These are phyloP conservation scores for Xylaria flabelliformis DNA, from an alignment of 495 filamentous ascomycete genomes.

Conservation along the genomic window DNA sequence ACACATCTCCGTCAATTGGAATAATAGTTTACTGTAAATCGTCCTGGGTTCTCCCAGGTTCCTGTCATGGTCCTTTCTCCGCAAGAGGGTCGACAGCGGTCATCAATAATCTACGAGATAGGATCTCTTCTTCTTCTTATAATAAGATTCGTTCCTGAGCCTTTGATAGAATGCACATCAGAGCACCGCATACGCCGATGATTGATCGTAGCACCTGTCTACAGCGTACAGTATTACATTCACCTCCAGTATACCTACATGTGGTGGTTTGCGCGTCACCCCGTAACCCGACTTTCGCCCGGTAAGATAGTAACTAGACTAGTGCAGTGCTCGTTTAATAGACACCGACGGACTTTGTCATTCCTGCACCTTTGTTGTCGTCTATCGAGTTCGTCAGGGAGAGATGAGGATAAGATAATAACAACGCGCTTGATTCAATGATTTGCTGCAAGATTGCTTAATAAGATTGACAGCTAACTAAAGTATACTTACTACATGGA, in stretches of 20 bases:
- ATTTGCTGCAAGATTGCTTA: background rate
- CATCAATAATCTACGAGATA: background rate
- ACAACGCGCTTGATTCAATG: background rate
- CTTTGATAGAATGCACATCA: background rate
- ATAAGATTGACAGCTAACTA: background rate
- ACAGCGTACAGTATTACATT: background rate
- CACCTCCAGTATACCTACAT: background rate
- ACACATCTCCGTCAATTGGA: slow-evolving; percentile 5
- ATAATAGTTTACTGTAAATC: background rate
- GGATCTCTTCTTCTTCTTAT: background rate
- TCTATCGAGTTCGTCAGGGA: background rate
- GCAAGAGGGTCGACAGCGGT: background rate
- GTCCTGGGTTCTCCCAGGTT: background rate
- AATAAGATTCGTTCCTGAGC: background rate
- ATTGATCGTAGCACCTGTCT: background rate
- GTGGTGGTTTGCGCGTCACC: background rate
- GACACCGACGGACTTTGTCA: background rate
- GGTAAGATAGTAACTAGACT: too few relatives aligned
- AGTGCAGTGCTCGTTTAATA: background rate
- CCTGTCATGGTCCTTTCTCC: background rate
- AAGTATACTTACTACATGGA: background rate
- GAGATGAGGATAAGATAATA: background rate
- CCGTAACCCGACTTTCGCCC: background rate
- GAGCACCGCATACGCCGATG: background rate
- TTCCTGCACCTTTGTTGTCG: background rate